These are phyloP conservation scores for Articulospora tetracladia DNA, from an alignment of 495 filamentous ascomycete genomes.

Conservation along the genomic window DNA sequence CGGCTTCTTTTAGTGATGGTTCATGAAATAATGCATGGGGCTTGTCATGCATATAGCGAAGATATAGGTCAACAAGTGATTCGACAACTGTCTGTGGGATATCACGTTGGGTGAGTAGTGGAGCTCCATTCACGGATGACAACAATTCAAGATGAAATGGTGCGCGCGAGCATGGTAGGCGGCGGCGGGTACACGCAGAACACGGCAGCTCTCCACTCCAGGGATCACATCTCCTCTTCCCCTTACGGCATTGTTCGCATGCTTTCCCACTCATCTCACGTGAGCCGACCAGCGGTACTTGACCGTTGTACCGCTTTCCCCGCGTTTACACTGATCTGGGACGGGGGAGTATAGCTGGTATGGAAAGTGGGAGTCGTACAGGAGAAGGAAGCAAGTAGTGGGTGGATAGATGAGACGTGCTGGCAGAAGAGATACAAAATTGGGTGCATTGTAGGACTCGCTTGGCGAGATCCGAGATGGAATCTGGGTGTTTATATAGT, in stretches of 20 bases:
- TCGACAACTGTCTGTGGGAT: neutral
- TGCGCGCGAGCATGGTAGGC: slow-evolving; percentile 2
- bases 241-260: neutral
- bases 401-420: too few species aligned
- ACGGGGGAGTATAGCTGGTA: too few species aligned
- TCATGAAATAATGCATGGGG: slow-evolving; percentile 31
- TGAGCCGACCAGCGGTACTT: too few species aligned
- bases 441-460: too few species aligned
- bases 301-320: too few species aligned
- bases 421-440: too few species aligned
- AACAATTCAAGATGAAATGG: neutral
- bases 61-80: slow-evolving; percentile 27
- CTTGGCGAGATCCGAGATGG: too few species aligned
- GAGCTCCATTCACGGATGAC: neutral
- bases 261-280: neutral
- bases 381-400: too few species aligned
- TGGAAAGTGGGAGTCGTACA: too few species aligned
- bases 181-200: neutral
- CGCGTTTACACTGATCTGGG: too few species aligned
- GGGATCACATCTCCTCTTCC: neutral
- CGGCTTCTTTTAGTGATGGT: neutral
- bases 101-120: neutral
- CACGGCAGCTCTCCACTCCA: neutral
- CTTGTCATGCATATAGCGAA: slow-evolving; percentile 31
- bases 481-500: too few species aligned